Evolutionary conservation across 2,329 filamentous ascomycete species (phyloP), one percentile per base, ranked within the genome.

Genomic region (Diaporthe destruens): DNA sequence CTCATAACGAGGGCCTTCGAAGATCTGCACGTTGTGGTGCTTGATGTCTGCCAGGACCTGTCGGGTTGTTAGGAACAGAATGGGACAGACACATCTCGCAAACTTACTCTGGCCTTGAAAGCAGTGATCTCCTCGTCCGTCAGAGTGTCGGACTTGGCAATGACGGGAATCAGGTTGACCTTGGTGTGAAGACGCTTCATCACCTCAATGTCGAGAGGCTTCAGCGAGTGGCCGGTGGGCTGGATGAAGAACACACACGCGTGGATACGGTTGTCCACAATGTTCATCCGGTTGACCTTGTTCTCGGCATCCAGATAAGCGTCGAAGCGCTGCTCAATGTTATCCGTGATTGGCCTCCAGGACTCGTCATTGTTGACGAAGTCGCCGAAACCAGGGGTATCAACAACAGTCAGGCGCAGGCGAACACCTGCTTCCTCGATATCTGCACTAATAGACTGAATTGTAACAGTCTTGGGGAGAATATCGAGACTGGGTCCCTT

Each of bases 331-430:
- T 98, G 95, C 89, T 99, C 96, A 80, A 99, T 98, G 89, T 98
- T 98, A 88, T 99, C 96, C 79, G 98, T 93, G 85, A 99, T 99
- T 72, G 96, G 96, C 81, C 96, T 92, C 96, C 96, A 99, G 36
- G 96, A 99, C 85, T 98, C 96, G 80, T 98, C 96, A 82, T 99
- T 99, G 92, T 99, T 99, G 81, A 99, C 96, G 81, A 98, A 99
- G 86, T 99, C 96, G 80, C 96, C 96, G 79, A 99, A 99, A 76
- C 96, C 96, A 55, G 96, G 96, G 12, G 96, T 99, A 80, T 99
- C 96, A 76, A 99, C 96, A 69, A 99, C 96, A 16, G 96, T 99
- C 82, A 99, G 85, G 74, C 96, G 94, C 76, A 99, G 92, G 81
- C 96, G 95, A 74, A 99, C 96, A 76, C 96, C 96, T 76, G 98